Evolutionary conservation across 2,329 filamentous ascomycete genomes (phyloP), one percentile per base, ranked within the genome.

Genomic region (Gnomoniopsis smithogilvyi): DNA sequence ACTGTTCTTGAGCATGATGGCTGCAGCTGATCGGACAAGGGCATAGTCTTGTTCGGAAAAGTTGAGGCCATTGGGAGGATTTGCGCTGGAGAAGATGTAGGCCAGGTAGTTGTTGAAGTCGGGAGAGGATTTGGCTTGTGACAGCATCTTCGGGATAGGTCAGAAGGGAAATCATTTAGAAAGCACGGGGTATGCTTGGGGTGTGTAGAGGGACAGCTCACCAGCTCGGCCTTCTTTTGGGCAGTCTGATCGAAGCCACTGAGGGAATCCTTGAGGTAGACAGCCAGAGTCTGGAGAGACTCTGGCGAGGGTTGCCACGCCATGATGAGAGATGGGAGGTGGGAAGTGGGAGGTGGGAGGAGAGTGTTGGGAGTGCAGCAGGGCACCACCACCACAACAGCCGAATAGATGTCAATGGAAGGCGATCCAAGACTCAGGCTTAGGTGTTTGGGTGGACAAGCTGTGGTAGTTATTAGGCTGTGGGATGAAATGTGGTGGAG

Each of bases 31-130:
- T 64, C 95, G 89, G 62, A 96, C 88, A 53, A 91, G 78, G 72
- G 89, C 84, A 77, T 92, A 88, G 70, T 90, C 80, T 64, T 81
- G 70, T 65, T 79, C 69, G 54, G 80, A 83, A 66, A 84, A 83
- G 66, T 79, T 78, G 70, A 90, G 78, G 63, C 80, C 86, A 58
- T 79, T 74, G 50, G 89, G 85, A 53, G 81, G 78, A 64, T 86
- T 81, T 58, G 85, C 73, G 67, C 84, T 92, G 61, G 90, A 91
- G 74, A 96, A 91, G 63, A 99, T 84, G 74, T 90, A 97, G 66
- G 91, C 90, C 48, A 99, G 87, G 74, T 99, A 99, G 77, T 98
- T 98, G 79, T 96, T 94, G 79, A 97, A 91, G 73, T 98, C 94
- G 51, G 93, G 93, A 12, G 91, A 95, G 54, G 81, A 78, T 72